These are phyloP conservation scores for Leccinum variicolor DNA, from an alignment of 768 basidiomycete genomes.

Conservation along the genomic window DNA sequence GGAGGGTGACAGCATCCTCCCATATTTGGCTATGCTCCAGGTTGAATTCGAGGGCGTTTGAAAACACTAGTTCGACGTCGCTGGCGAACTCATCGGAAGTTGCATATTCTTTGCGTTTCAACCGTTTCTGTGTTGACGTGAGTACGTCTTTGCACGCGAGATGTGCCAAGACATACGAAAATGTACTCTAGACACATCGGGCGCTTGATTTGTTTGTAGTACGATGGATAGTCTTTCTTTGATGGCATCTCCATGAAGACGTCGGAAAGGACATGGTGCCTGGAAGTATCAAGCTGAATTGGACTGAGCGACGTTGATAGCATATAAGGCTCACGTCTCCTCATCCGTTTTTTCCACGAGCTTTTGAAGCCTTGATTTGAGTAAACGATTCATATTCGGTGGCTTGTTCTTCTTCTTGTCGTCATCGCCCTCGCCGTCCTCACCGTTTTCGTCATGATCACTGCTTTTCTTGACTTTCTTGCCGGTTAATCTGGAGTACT, in stretches of 20 bases:
- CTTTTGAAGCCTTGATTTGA: slow-evolving; percentile 70
- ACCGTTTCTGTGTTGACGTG: slow-evolving; percentile 54
- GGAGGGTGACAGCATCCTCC: slow-evolving; percentile 68
- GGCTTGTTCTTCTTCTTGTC: slow-evolving; percentile 51
- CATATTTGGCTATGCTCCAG: slow-evolving; percentile 80
- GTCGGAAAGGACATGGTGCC: slow-evolving; percentile 62
- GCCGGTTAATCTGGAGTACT: slow-evolving; percentile 46
- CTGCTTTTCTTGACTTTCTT: slow-evolving; percentile 37
- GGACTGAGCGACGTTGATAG: not conserved
- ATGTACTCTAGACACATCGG: slow-evolving; percentile 79
- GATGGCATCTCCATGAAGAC: slow-evolving; percentile 86
- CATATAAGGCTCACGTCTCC: slow-evolving; percentile 43
- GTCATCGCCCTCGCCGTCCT: slow-evolving; percentile 41
- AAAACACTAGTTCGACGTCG: slow-evolving; percentile 88
- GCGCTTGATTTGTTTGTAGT: slow-evolving; percentile 76
- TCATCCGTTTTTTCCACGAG: slow-evolving; percentile 70
- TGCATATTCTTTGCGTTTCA: slow-evolving; percentile 77
- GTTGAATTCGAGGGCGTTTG: slow-evolving; percentile 87
- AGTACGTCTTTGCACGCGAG: not conserved
- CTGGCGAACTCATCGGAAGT: slow-evolving; percentile 68
- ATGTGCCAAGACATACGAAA: slow-evolving; percentile 48
- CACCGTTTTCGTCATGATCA: slow-evolving; percentile 38
- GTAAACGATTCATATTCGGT: slow-evolving; percentile 61
- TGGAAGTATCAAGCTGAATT: slow-evolving; percentile 25
- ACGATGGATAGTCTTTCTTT: slow-evolving; percentile 73